Conservation (phyloP, 2,329 filamentous ascomycete species). For the Penicillium palitans region DNA sequence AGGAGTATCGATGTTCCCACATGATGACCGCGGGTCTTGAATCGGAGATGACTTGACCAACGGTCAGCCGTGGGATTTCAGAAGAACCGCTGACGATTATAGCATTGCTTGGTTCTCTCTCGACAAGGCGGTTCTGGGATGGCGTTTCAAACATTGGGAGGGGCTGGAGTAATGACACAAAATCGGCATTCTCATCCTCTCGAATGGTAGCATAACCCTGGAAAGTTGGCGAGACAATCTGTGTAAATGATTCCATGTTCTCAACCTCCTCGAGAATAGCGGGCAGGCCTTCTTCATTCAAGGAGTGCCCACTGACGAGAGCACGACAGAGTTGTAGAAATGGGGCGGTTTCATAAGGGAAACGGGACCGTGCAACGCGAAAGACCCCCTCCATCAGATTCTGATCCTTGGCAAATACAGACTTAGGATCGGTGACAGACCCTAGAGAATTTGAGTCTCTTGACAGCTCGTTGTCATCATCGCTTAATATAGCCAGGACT, state of each 20-base stretch:
- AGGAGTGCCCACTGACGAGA: constrained; percentile 53
- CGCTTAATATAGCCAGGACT: constrained; percentile 64
- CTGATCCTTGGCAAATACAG: constrained; percentile 58
- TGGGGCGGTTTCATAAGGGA: constrained; percentile 80
- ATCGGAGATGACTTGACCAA: constrained; percentile 69
- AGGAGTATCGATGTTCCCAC: constrained; percentile 75
- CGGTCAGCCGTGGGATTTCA: constrained; percentile 40
- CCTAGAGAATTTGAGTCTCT: constrained; percentile 21
- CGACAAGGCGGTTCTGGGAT: constrained; percentile 25
- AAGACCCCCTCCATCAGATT: constrained; percentile 61
- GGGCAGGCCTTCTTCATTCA: constrained; percentile 51
- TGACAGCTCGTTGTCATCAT: constrained; percentile 28
- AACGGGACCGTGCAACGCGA: constrained; percentile 70
- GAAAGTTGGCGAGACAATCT: constrained; percentile 71
- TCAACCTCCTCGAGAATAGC: constrained; percentile 65
- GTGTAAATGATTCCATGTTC: constrained; percentile 72
- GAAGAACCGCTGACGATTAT: constrained; percentile 40
- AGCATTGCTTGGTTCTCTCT: constrained; percentile 31
- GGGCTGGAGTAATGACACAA: constrained; percentile 62
- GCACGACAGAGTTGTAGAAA: constrained; percentile 72
- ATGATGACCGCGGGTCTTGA: constrained; percentile 72
- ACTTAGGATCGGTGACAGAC: constrained; percentile 41
- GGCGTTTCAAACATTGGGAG: constrained; percentile 53
- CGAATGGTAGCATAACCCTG: constrained; percentile 72
- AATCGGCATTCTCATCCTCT: constrained; percentile 83